Evolutionary conservation across 345 rosid genomes (phyloP), one percentile per base, ranked within the genome.

Genomic region (Bruguiera gymnorhiza): DNA sequence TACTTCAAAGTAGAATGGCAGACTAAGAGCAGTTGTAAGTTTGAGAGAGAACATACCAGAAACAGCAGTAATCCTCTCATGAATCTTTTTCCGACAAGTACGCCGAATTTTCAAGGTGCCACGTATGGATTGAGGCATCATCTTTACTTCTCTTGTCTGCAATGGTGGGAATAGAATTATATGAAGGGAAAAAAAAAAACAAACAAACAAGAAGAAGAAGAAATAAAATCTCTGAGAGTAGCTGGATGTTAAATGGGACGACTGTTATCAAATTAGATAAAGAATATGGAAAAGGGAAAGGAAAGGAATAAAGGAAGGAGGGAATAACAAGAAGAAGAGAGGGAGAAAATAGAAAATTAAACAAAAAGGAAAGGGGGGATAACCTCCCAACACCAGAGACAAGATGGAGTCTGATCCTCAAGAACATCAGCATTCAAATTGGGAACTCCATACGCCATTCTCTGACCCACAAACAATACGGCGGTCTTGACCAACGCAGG

Each of bases 371-470:
- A 36, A 10, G 48, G 2, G 16, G 11, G 46, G 46, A 43, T 43
- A 18, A 94, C 99, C 98, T 95, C 99, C 98, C 99, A 95, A 67
- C 98, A 95, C 98, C 97, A 92, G 6, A 92, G 94, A 75, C 84
- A 85, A 67, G 84, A 69, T 2, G 71, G 73, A 19, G 81, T 39
- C 51, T 86, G 80, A 70, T 95, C 99, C 77, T 95, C 97, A 75
- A 95, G 82, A 65, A 95, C 80, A 76, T 95, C 99, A 58, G 91
- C 97, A 68, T 95, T 88, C 19, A 66, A 74, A 72, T 83, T 84
- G 29, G 83, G 80, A 60, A 92, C 77, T 15, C 99, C 97, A 48
- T 95, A 95, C 77, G 69, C 73, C 19, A 90, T 54, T 76, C 99
- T 89, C 76, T 90, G 97, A 24, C 98, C 99, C 0, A 89, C 83